Conservation (phyloP, 2,329 filamentous ascomycete species). For the Cladosporium sp. region DNA sequence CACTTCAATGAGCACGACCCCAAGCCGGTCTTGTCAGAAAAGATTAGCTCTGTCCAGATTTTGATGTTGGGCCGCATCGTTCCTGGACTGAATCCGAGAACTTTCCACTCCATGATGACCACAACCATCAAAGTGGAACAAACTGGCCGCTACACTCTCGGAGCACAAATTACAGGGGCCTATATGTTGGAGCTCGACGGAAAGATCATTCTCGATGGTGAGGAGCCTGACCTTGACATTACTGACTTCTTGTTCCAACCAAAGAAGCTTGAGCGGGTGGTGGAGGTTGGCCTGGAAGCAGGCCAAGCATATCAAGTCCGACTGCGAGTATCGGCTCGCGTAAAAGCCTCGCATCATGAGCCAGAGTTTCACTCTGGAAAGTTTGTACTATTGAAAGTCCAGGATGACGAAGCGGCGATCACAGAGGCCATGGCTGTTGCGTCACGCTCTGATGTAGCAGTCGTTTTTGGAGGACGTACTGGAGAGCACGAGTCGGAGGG, state of each 20-base stretch:
- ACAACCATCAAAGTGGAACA: not conserved
- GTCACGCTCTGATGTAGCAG: constrained; percentile 66
- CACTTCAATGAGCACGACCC: not conserved
- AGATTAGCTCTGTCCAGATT: not conserved
- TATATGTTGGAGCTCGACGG: constrained; percentile 50
- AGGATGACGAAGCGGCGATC: constrained; percentile 56
- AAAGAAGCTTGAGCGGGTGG: constrained; percentile 62
- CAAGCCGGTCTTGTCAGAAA: not conserved
- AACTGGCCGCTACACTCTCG: not conserved
- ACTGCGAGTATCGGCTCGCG: constrained; percentile 55
- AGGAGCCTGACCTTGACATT: constrained; percentile 60
- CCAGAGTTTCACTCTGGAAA: constrained; percentile 54
- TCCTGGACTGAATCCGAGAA: not conserved
- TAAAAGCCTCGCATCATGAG: constrained; percentile 62
- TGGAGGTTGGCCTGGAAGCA: constrained; percentile 53
- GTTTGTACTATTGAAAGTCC: constrained; percentile 61
- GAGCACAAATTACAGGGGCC: constrained; percentile 18
- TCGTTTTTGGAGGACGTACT: constrained; percentile 73
- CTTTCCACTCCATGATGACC: not conserved
- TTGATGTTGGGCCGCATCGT: not conserved
- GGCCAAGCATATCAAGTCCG: constrained; percentile 57
- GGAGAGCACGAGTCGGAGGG: constrained; percentile 73
- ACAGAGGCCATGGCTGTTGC: constrained; percentile 64
- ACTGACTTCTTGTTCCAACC: constrained; percentile 61
- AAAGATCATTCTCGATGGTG: constrained; percentile 55